These are phyloP conservation scores for Lentinula sp. DNA, from an alignment of 768 basidiomycete genomes.

Conservation along the genomic window DNA sequence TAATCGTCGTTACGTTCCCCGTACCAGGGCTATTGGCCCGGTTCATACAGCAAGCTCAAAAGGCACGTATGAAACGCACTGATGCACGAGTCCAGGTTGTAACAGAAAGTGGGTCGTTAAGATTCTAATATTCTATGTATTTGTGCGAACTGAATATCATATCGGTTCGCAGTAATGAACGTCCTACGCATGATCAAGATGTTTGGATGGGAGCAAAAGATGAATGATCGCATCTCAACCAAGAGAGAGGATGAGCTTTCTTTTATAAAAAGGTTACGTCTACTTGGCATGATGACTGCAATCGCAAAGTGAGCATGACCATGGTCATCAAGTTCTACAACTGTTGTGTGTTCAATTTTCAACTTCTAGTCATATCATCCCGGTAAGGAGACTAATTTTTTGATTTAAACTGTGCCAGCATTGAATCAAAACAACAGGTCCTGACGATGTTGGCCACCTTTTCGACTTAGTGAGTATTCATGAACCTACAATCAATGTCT, in stretches of 20 bases:
- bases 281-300: slow-evolving; percentile 30
- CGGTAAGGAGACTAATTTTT: slow-evolving; percentile 10
- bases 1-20: slow-evolving; percentile 34
- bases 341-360: background rate
- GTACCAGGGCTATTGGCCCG: slow-evolving; percentile 27
- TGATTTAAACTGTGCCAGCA: background rate
- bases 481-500: background rate
- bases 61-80: slow-evolving; percentile 32
- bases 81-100: slow-evolving; percentile 39
- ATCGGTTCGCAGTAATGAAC: slow-evolving; percentile 28
- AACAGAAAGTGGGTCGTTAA: slow-evolving; percentile 28
- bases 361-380: slow-evolving; percentile 31
- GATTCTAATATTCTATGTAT: too few relatives aligned
- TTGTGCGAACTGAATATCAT: too few relatives aligned
- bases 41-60: slow-evolving; percentile 11
- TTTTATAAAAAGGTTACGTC: slow-evolving; percentile 30
- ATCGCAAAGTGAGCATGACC: slow-evolving; percentile 27
- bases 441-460: slow-evolving; percentile 44
- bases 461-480: slow-evolving; percentile 30
- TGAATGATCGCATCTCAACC: slow-evolving; percentile 30
- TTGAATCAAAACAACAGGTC: slow-evolving; percentile 11
- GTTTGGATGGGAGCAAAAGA: slow-evolving; percentile 43
- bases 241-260: slow-evolving; percentile 42
- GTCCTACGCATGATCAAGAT: slow-evolving; percentile 44
- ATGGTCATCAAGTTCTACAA: background rate